Conservation (phyloP, 257 asterid genomes). For the Scutellaria galericulata region DNA sequence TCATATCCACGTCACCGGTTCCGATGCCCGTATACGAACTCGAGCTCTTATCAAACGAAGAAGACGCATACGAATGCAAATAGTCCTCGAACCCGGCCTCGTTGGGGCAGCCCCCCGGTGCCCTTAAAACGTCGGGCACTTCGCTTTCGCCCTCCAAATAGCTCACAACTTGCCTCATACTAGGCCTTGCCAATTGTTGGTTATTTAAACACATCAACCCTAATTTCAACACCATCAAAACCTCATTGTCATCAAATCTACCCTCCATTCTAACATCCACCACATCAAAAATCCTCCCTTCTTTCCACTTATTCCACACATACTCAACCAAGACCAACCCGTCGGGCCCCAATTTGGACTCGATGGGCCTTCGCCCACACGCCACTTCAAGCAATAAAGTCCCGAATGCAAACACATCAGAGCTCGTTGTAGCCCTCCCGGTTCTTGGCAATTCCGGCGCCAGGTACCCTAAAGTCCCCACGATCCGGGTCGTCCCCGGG, state of each 20-base stretch:
- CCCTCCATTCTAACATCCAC: conserved; percentile 52
- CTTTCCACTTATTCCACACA: conserved; percentile 53
- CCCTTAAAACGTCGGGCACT: conserved; percentile 41
- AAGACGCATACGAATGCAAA: conserved; percentile 54
- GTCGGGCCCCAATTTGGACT: conserved; percentile 46
- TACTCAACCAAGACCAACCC: conserved; percentile 53
- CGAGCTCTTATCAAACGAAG: conserved; percentile 43
- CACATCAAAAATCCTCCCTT: conserved; percentile 49
- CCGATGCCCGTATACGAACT: conserved; percentile 32
- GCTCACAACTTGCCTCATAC: conserved; percentile 58
- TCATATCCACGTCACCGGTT: conserved; percentile 40
- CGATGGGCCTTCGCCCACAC: conserved; percentile 65
- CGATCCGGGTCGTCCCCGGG: conserved; percentile 65
- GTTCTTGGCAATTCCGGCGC: conserved; percentile 69
- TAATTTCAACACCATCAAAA: conserved; percentile 52
- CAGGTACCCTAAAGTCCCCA: conserved; percentile 72
- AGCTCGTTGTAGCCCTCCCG: conserved; percentile 57
- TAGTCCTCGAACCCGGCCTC: conserved; percentile 55
- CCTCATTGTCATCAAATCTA: conserved; percentile 42
- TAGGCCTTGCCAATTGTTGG: conserved; percentile 49
- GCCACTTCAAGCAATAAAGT: conserved; percentile 59
- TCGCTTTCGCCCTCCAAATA: conserved; percentile 53
- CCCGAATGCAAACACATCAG: conserved; percentile 68
- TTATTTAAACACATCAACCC: conserved; percentile 55
- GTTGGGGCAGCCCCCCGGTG: conserved; percentile 39